Conservation (phyloP, 2,329 filamentous ascomycete genomes). For the Trichoderma gracile region DNA sequence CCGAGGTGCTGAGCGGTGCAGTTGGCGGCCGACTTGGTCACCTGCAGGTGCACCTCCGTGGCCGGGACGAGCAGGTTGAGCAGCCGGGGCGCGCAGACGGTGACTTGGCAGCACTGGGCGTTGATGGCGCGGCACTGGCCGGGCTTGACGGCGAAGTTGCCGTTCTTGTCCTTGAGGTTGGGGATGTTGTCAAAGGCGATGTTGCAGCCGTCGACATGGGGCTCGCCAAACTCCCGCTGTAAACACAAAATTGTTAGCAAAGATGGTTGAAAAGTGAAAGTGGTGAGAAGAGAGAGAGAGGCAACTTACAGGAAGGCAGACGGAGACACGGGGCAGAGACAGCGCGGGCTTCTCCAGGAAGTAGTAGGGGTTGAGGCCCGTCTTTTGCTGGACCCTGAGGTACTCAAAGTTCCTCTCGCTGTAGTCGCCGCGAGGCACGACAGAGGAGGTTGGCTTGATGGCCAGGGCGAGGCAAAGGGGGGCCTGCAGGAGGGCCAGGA, state of each 20-base stretch:
- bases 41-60: background rate
- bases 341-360: background rate
- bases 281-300: too few species aligned
- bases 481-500: background rate
- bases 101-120: background rate
- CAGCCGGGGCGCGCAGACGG: background rate
- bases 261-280: too few species aligned
- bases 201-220: background rate
- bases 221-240: background rate
- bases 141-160: background rate
- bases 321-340: background rate
- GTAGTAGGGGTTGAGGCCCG: background rate
- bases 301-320: conserved; percentile 2
- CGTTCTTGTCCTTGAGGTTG: background rate
- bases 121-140: conserved; percentile 3
- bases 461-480: background rate
- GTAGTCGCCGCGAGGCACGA: background rate
- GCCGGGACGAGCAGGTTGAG: background rate
- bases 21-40: background rate
- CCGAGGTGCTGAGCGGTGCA: background rate
- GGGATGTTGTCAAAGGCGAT: background rate
- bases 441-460: background rate
- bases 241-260: too few species aligned
- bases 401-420: background rate
- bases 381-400: background rate